Evolutionary conservation across 306 rosid species (phyloP), one percentile per base, ranked within the genome.

Genomic region (Erythrophleum fordii): DNA sequence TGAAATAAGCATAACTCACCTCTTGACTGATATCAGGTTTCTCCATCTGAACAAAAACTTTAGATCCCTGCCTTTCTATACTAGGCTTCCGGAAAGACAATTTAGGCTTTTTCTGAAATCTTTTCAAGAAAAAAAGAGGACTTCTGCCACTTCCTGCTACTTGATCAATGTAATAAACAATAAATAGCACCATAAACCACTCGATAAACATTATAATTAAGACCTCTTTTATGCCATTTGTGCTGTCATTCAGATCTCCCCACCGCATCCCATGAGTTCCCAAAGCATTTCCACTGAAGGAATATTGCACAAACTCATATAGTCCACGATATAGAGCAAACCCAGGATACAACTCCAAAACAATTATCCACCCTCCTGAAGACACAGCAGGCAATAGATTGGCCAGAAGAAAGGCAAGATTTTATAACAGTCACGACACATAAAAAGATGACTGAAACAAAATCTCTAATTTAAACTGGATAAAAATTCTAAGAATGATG

Each of bases 251-350:
- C 82, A 94, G 85, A 81, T 94, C 85, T 22, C 80, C 77, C 98
- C 98, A 92, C 11, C 86, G 85, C 97, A 94, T 92, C 18, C 97
- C 98, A 77, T 86, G 64, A 46, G 90, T 91, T 62, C 90, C 97
- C 83, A 82, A 70, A 65, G 51, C 48, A 73, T 86, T 80, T 10
- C 86, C 93, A 18, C 2, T 83, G 61, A 88, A 85, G 75, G 97
- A 73, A 75, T 82, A 84, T 72, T 86, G 84, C 2, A 93, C 76
- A 65, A 94, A 83, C 87, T 94, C 98, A 52, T 90, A 91, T 73
- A 94, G 48, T 64, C 98, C 97, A 16, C 98, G 92, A 73, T 86
- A 92, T 65, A 94, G 82, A 66, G 97, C 68, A 76, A 94, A 91
- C 44, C 98, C 97, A 14, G 97, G 98, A 85, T 68, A 92, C 69